These are phyloP conservation scores for Hypoxylon sp. DNA, from an alignment of 2,329 filamentous ascomycete species.

Conservation along the genomic window DNA sequence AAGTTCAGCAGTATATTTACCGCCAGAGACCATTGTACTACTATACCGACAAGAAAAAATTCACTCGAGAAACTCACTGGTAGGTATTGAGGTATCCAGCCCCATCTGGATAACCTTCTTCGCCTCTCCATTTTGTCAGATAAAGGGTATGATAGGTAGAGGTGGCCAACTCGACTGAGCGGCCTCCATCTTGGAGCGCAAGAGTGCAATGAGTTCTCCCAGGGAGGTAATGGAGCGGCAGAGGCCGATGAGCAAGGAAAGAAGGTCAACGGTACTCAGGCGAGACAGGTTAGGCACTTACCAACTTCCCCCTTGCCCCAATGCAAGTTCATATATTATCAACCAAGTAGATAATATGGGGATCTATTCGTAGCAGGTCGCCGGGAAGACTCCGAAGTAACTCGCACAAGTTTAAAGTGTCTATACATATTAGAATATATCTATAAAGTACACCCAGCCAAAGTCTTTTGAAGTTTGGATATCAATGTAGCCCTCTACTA, in stretches of 20 bases:
- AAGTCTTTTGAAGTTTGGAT: not conserved
- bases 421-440: no score
- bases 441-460: not conserved
- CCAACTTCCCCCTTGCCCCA: not conserved
- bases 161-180: not conserved
- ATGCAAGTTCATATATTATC: not conserved
- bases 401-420: no score
- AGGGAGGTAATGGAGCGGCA: conserved; percentile 1
- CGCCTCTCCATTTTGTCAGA: not conserved
- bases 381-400: no score
- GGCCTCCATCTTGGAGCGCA: not conserved
- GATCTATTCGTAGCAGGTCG: not conserved
- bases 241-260: not conserved
- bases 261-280: not conserved
- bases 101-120: not conserved
- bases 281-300: conserved; percentile 4
- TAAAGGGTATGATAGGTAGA: not conserved
- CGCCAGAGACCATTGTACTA: conserved; percentile 31
- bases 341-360: not conserved
- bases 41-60: not conserved
- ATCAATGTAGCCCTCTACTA: not conserved
- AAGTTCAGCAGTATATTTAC: conserved; percentile 33
- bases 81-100: conserved; percentile 11
- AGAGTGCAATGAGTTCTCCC: not conserved
- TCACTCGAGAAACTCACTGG: conserved; percentile 29